Conservation (phyloP, 2,329 filamentous ascomycete genomes). For the Verticillium klebahnii region DNA sequence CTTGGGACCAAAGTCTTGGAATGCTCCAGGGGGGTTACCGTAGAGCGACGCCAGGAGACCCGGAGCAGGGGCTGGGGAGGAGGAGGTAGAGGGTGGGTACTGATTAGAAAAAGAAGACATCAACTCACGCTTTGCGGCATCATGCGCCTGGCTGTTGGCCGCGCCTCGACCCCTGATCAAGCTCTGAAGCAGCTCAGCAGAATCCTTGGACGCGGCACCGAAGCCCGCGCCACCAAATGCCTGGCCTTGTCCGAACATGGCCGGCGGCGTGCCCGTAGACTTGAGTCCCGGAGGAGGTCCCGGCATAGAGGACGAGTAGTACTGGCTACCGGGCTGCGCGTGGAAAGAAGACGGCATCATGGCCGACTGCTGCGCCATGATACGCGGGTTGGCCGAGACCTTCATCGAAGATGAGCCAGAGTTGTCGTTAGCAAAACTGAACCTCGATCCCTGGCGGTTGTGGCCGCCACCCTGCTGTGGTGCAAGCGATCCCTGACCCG, state of each 20-base stretch:
- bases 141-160: constrained; percentile 67
- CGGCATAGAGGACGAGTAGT: constrained; percentile 80
- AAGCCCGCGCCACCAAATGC: constrained; percentile 69
- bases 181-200: constrained; percentile 73
- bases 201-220: constrained; percentile 65
- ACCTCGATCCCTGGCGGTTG: constrained; percentile 78
- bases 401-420: constrained; percentile 64
- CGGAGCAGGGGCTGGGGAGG: constrained; percentile 82
- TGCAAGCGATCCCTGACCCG: constrained; percentile 45
- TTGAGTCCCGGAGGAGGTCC: constrained; percentile 94
- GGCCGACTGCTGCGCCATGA: constrained; percentile 80
- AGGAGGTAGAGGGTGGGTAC: constrained; percentile 76
- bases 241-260: constrained; percentile 89
- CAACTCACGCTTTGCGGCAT: constrained; percentile 97
- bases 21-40: constrained; percentile 77
- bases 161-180: constrained; percentile 68
- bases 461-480: constrained; percentile 63
- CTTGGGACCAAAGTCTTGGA: constrained; percentile 90
- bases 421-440: constrained; percentile 79
- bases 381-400: constrained; percentile 70
- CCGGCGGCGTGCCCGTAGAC: constrained; percentile 88
- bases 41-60: constrained; percentile 90
- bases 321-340: constrained; percentile 59
- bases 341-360: constrained; percentile 72
- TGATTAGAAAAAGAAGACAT: constrained; percentile 87